A percentile compares a stretch with the other conserved stretches of the same genome.
phyloP scores from a whole-genome alignment of 2,329 filamentous ascomycete genomes.

The Beauveria medogensis region DNA sequence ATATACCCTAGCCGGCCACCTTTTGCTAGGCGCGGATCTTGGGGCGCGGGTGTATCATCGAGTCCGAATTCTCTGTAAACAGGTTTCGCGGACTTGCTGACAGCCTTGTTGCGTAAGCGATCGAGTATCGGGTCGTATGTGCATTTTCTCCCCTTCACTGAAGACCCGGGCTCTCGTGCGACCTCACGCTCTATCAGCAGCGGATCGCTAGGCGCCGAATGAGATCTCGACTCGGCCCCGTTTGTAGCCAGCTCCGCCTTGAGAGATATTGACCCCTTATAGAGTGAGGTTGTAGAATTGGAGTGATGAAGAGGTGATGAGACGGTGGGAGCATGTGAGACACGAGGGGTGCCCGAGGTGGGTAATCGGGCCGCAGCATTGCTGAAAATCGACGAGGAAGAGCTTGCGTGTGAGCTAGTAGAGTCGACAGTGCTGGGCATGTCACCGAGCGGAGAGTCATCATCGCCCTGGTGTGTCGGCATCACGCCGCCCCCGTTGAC shows the following conservation, averaged over 20 bases:
- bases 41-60: constrained; percentile 63
- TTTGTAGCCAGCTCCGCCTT: background rate
- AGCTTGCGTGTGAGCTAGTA: constrained; percentile 63
- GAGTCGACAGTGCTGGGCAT: constrained; percentile 64
- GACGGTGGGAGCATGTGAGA: background rate
- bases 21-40: constrained; percentile 73
- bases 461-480: constrained; percentile 40
- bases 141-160: constrained; percentile 49
- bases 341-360: constrained; percentile 29
- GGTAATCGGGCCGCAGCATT: constrained; percentile 33
- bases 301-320: constrained; percentile 29
- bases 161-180: constrained; percentile 48
- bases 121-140: constrained; percentile 54
- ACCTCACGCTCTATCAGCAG: constrained; percentile 19
- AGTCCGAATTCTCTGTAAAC: constrained; percentile 56
- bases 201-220: background rate
- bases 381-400: constrained; percentile 65
- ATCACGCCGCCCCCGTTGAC: constrained; percentile 22
- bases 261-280: background rate
- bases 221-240: background rate
- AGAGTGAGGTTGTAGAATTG: background rate
- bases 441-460: constrained; percentile 54
- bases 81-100: constrained; percentile 51
- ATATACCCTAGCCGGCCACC: constrained; percentile 59
- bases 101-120: constrained; percentile 38